A percentile compares a stretch with the other conserved stretches of the same genome.
These are phyloP conservation scores for Phytophthora pluvialis DNA, from an alignment of 352 stramenopile species.

Conservation along the genomic window DNA sequence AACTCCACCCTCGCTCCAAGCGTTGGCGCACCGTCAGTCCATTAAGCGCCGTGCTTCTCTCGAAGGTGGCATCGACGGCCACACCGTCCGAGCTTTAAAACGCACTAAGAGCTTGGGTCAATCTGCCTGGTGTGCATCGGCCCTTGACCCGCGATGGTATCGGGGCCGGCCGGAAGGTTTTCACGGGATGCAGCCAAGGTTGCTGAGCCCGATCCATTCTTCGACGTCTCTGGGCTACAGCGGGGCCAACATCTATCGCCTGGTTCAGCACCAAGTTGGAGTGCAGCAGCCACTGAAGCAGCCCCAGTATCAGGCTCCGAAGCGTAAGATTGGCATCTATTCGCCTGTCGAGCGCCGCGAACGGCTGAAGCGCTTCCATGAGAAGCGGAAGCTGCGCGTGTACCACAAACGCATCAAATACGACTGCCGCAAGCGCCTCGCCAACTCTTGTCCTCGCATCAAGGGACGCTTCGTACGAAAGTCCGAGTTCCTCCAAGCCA, in stretches of 20 bases:
- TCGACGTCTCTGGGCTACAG: slow-evolving; percentile 1
- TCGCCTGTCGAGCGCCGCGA: slow-evolving; percentile 53
- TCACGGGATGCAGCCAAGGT: slow-evolving; percentile 26
- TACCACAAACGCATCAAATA: slow-evolving; percentile 82
- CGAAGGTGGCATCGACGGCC: slow-evolving; percentile 5
- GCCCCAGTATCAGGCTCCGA: background rate
- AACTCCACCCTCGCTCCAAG: background rate
- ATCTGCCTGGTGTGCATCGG: background rate
- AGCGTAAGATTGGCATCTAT: slow-evolving; percentile 71
- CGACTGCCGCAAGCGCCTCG: slow-evolving; percentile 69
- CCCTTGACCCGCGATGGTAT: slow-evolving; percentile 18
- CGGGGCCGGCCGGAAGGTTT: slow-evolving; percentile 18
- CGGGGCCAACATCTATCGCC: background rate
- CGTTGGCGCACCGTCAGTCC: background rate
- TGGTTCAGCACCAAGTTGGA: slow-evolving; percentile 8
- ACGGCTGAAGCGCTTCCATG: slow-evolving; percentile 69
- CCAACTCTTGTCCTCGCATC: slow-evolving; percentile 68
- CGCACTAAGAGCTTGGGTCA: slow-evolving; percentile 18
- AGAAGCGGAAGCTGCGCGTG: slow-evolving; percentile 77
- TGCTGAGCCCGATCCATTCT: slow-evolving; percentile 7
- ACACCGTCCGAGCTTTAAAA: slow-evolving; percentile 15
- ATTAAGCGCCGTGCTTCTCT: slow-evolving; percentile 28
- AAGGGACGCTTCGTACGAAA: slow-evolving; percentile 76
- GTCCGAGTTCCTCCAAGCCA: slow-evolving; percentile 26
- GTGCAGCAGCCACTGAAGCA: slow-evolving; percentile 10